phyloP scores from a whole-genome alignment of 352 stramenopile species.

The Phytophthora syringae region DNA sequence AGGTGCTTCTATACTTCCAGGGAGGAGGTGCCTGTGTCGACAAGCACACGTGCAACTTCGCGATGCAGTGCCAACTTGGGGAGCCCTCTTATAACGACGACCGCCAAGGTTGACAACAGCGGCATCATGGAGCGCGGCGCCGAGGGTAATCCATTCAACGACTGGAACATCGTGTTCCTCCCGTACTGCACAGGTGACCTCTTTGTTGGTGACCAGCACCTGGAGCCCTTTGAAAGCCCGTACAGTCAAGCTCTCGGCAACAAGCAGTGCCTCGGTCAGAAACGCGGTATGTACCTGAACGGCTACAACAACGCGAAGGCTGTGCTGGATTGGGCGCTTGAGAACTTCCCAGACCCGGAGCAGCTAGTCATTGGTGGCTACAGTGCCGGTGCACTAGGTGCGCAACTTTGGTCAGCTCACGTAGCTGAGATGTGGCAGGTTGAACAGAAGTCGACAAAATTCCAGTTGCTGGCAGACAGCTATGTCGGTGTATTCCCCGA shows the following conservation, averaged over 20 bases:
- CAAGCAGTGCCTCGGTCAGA: constrained; percentile 38
- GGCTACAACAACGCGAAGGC: constrained; percentile 66
- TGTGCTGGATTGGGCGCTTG: too few relatives aligned
- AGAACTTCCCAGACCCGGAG: constrained; percentile 62
- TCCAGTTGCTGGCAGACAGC: constrained; percentile 52
- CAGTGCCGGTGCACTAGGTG: constrained; percentile 56
- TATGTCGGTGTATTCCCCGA: constrained; percentile 59
- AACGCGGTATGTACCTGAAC: constrained; percentile 47
- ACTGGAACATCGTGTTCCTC: constrained; percentile 76
- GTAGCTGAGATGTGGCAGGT: constrained; percentile 57
- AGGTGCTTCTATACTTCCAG: constrained; percentile 65
- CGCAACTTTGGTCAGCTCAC: constrained; percentile 44
- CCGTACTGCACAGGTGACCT: constrained; percentile 76
- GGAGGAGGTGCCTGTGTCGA: constrained; percentile 63
- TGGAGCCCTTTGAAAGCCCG: constrained; percentile 23
- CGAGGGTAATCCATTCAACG: constrained; percentile 55
- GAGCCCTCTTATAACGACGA: constrained; percentile 43
- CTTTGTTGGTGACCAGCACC: constrained; percentile 47
- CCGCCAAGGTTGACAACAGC: constrained; percentile 40
- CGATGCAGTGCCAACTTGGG: constrained; percentile 51
- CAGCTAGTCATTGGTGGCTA: constrained; percentile 54
- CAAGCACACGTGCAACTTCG: constrained; percentile 60
- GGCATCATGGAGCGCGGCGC: constrained; percentile 54
- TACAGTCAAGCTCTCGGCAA: constrained; percentile 45
- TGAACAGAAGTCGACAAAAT: constrained; percentile 46